A percentile compares a stretch with the other conserved stretches of the same genome.
These are phyloP conservation scores for Mycena belliarum DNA, from an alignment of 768 basidiomycete species.

Conservation along the genomic window DNA sequence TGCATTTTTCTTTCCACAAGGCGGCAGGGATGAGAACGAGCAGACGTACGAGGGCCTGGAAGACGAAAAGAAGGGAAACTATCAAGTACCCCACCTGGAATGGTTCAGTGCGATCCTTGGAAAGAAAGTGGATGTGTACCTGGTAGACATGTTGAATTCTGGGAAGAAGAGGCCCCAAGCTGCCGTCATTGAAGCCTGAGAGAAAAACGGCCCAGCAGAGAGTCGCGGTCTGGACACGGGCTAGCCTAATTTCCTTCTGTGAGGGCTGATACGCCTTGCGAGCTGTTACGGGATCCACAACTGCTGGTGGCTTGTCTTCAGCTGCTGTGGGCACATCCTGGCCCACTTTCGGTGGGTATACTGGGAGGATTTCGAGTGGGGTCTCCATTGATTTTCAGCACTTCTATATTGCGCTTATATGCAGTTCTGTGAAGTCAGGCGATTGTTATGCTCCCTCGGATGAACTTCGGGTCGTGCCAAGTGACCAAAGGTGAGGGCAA, in stretches of 20 bases:
- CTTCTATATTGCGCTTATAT: not conserved
- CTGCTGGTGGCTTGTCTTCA: too few species aligned
- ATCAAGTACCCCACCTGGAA: slow-evolving; percentile 45
- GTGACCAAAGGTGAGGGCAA: too few species aligned
- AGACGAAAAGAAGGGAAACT: slow-evolving; percentile 54
- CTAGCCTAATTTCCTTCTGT: slow-evolving; percentile 2
- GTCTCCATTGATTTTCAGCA: not conserved
- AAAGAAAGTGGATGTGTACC: not conserved
- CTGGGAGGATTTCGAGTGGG: not conserved
- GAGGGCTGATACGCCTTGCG: not conserved
- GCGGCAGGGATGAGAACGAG: not conserved
- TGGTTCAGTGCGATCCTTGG: not conserved
- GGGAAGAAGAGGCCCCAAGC: slow-evolving; percentile 18
- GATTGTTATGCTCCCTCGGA: not conserved
- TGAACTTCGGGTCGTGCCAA: not conserved
- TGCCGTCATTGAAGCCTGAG: slow-evolving; percentile 21
- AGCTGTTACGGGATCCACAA: not conserved
- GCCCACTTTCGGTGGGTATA: not conserved
- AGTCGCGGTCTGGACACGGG: slow-evolving; percentile 5
- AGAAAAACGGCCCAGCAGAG: slow-evolving; percentile 16
- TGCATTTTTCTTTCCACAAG: slow-evolving; percentile 12
- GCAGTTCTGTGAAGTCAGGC: not conserved
- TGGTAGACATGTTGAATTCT: slow-evolving; percentile 22
- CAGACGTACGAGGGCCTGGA: slow-evolving; percentile 30
- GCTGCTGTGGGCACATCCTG: not conserved